Base-by-base conservation (phyloP, 1,284 basidiomycete species). In the Papiliotrema fonsecae region DNA sequence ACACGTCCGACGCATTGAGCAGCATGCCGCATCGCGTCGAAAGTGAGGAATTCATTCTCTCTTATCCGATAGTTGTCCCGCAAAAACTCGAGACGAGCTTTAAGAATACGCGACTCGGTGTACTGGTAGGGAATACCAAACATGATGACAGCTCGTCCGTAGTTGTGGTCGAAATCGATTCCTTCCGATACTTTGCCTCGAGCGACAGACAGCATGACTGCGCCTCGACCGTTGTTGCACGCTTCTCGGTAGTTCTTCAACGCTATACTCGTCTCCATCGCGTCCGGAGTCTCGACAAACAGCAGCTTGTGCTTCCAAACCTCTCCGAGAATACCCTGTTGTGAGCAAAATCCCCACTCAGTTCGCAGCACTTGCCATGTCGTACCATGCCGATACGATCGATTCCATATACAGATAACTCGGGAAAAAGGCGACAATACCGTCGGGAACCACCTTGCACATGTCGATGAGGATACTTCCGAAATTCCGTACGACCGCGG, bases 331-430 rank as follows among this genome's bases (percentile, higher is more conserved):
- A 98, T 98, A 40, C 94, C 96, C 91, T 94, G 58, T 18, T 22
- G 38, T 55, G 42, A 62, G 54, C 42, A n/a, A n/a, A n/a, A n/a
- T n/a, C n/a, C n/a, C 14, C 1, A 5, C 5, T 16, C 26, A 13
- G n/a, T 18, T 44, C 14, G 42, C 21, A 24, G 3, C 21, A 65
- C 83, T 56, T 64, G 90, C 91, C 96, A 99, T 98, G 71, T 99
- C 96, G 71, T 97, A 97, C 96, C 96, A 99, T 13, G 96, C 96
- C 2, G 92, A 91, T 19, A 98, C 96, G 57, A 99, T 99, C 30
- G 89, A 93, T 75, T 99, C 96, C 96, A 99, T 99, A 75, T 99
- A 99, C 24, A 99, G 82, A 76, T 99, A 99, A 69, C 88, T 93
- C 16, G 96, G 96, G 76, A 99, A 99, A 81, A 99, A 99, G 7